Evolutionary conservation across 1,284 basidiomycete genomes (phyloP).

Genomic region (Omphalotus olearius): DNA sequence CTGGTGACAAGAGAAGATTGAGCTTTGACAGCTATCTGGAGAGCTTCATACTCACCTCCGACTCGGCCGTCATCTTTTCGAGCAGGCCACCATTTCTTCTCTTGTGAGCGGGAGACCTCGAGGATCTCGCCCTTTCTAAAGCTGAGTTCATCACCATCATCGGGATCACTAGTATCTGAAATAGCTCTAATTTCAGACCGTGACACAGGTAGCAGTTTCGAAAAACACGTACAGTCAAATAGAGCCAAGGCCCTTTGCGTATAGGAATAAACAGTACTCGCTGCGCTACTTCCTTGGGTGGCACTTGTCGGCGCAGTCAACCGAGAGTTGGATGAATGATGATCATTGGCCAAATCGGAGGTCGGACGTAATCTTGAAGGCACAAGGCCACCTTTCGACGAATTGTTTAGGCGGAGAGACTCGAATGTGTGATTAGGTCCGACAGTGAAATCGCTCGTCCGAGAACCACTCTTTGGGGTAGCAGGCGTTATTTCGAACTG

Average conservation of each 20-base stretch:
- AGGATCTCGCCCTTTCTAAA: conserved; percentile 11
- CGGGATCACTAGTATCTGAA: background rate
- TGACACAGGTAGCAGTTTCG: background rate
- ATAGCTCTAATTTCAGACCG: background rate
- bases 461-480: no score
- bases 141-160: conserved; percentile 6
- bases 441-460: no score
- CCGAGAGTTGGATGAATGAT: background rate
- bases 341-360: background rate
- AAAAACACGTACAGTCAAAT: conserved; percentile 8
- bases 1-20: background rate
- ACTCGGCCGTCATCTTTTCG: conserved; percentile 20
- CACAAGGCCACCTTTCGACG: no score
- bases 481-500: no score
- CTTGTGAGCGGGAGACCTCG: conserved; percentile 4
- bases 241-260: conserved; percentile 4
- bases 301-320: background rate
- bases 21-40: background rate
- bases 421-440: no score
- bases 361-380: no score
- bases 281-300: conserved; percentile 1
- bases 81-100: conserved; percentile 18
- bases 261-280: conserved; percentile 9
- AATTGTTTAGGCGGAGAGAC: no score
- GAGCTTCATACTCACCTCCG: conserved; percentile 7